These are phyloP conservation scores for Paraurostyla sp. DNA, from an alignment of 73 alveolate species.

Conservation along the genomic window DNA sequence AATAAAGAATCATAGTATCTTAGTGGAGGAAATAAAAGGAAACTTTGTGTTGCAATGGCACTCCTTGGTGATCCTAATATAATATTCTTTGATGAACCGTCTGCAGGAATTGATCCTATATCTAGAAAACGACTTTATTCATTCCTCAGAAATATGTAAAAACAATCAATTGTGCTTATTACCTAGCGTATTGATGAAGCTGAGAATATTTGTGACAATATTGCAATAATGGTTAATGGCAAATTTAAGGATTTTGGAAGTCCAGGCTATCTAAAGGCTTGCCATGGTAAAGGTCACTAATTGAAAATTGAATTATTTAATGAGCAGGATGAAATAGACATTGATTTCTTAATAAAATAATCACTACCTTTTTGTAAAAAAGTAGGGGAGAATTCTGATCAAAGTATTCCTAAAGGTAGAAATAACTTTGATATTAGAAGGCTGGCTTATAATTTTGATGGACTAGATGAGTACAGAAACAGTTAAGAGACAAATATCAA, in stretches of 20 bases:
- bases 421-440: background rate
- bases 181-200: constrained; percentile 51
- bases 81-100: constrained; percentile 96
- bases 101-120: constrained; percentile 97
- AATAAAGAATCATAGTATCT: background rate
- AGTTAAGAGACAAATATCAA: background rate
- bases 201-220: constrained; percentile 52
- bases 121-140: constrained; percentile 82
- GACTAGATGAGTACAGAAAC: background rate
- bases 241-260: constrained; percentile 17
- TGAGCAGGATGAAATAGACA: constrained; percentile 5
- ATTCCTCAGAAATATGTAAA: background rate
- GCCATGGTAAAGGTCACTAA: no score
- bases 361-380: no score
- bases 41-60: constrained; percentile 78
- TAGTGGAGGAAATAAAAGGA: constrained; percentile 96
- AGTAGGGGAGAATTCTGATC: no score
- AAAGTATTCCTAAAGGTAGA: no score
- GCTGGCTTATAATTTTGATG: constrained; percentile 6
- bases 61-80: constrained; percentile 94
- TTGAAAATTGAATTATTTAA: no score
- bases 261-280: constrained; percentile 10
- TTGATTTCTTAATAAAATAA: background rate
- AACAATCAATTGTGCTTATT: background rate
- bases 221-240: constrained; percentile 53